These are phyloP conservation scores for Chlamydomonas eustigma DNA, from an alignment of 139 green algal species.

Conservation along the genomic window DNA sequence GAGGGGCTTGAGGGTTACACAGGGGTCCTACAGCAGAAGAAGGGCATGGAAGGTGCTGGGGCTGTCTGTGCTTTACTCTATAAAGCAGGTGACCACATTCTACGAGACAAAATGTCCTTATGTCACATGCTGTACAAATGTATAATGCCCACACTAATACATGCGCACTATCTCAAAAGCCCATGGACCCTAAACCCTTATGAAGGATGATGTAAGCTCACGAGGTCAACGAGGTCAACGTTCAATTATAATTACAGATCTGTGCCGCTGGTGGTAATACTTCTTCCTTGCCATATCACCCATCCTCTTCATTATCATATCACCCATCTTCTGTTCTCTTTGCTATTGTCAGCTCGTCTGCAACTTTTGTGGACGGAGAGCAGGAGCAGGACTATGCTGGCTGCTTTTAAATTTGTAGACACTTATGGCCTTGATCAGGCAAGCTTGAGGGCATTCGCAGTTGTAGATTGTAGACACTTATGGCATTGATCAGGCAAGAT, in stretches of 20 bases:
- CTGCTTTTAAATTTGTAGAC: conserved; percentile 3
- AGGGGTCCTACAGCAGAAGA: conserved; percentile 4
- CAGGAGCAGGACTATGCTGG: neutral
- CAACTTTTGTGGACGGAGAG: conserved; percentile 8
- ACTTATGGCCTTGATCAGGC: conserved; percentile 1
- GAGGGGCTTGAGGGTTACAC: neutral
- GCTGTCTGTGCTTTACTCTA: neutral
- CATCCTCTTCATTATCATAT: no score
- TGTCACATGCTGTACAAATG: no score
- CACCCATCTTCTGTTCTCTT: neutral
- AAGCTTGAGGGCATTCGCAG: no score
- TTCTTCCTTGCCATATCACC: no score
- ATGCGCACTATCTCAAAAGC: no score
- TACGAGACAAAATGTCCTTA: no score
- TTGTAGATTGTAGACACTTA: neutral
- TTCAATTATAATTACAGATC: no score
- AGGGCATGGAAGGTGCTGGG: neutral
- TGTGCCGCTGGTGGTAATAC: no score
- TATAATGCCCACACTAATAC: no score
- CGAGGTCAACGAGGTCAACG: no score
- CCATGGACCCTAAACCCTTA: no score
- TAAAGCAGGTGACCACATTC: neutral
- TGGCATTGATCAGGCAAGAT: neutral
- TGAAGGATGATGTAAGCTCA: no score
- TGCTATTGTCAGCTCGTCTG: neutral